A percentile compares a stretch with the other conserved stretches of the same genome.
Conservation (phyloP, 2,329 filamentous ascomycete species). For the Rasamsonia emersonii region DNA sequence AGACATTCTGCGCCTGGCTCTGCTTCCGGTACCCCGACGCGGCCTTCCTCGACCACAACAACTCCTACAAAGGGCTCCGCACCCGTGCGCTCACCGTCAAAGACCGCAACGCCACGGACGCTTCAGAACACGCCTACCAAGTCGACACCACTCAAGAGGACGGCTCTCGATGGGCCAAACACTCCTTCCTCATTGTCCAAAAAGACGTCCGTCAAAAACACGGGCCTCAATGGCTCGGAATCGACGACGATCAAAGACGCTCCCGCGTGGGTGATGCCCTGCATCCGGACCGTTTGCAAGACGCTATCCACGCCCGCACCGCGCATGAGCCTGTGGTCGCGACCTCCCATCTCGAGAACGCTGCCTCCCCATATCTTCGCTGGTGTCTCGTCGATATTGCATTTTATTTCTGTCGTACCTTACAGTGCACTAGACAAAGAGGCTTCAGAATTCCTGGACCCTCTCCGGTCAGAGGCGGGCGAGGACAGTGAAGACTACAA, state of each 20-base stretch:
- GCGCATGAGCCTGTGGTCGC: conserved; percentile 26
- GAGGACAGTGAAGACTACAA: conserved; percentile 36
- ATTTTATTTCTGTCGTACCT: conserved; percentile 33
- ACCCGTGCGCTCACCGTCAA: conserved; percentile 19
- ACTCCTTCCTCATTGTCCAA: conserved; percentile 13
- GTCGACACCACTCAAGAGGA: conserved; percentile 31
- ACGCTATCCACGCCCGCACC: conserved; percentile 48
- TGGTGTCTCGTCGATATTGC: conserved; percentile 55
- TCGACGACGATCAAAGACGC: conserved; percentile 30
- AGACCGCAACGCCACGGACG: conserved; percentile 19
- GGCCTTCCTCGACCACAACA: conserved; percentile 9
- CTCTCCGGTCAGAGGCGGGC: conserved; percentile 34
- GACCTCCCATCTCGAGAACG: conserved; percentile 32
- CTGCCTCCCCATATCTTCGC: conserved; percentile 67
- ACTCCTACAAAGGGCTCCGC: conserved; percentile 26
- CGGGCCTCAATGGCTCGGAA: conserved; percentile 14
- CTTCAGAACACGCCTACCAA: conserved; percentile 37
- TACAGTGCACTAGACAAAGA: conserved; percentile 34
- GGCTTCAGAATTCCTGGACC: conserved; percentile 25
- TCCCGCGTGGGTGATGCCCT: conserved; percentile 61
- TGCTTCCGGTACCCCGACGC: conserved; percentile 4
- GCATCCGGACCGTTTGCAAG: conserved; percentile 57
- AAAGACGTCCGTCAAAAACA: conserved; percentile 7
- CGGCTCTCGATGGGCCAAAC: conserved; percentile 22
- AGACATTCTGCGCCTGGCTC: conserved; percentile 27